phyloP scores from a whole-genome alignment of 1,284 basidiomycete species.

The Tremellales sp. region DNA sequence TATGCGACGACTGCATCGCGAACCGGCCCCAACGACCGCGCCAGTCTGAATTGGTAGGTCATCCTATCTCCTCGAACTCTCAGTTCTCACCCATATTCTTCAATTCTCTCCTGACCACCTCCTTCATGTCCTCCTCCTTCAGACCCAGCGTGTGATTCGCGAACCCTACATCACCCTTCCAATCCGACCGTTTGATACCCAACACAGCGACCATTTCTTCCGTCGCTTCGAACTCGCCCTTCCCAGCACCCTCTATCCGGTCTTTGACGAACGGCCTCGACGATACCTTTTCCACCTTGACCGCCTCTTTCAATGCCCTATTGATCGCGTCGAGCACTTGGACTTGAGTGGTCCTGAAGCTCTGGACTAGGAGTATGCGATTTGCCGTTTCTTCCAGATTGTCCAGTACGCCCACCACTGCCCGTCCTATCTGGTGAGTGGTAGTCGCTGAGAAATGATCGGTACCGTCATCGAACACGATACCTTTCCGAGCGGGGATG shows the following conservation, averaged over 20 bases:
- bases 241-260: constrained; percentile 2
- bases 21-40: too few relatives aligned
- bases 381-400: constrained; percentile 7
- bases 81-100: neutral
- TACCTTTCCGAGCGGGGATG: neutral
- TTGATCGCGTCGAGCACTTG: constrained; percentile 7
- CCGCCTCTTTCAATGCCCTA: neutral
- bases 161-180: constrained; percentile 7
- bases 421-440: constrained; percentile 6
- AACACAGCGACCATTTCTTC: constrained; percentile 11
- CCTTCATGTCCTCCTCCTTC: constrained; percentile 9
- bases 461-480: constrained; percentile 10
- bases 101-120: constrained; percentile 1
- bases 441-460: constrained; percentile 9
- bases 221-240: constrained; percentile 8
- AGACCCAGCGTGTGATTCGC: constrained; percentile 11
- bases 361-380: constrained; percentile 9
- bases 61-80: too few relatives aligned
- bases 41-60: too few relatives aligned
- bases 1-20: too few relatives aligned
- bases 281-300: constrained; percentile 3
- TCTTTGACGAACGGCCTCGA: constrained; percentile 5
- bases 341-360: constrained; percentile 7
- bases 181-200: constrained; percentile 14
- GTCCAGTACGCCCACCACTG: constrained; percentile 6